These are phyloP conservation scores for Dactylellina haptotyla DNA, from an alignment of 2,329 filamentous ascomycete species.

Conservation along the genomic window DNA sequence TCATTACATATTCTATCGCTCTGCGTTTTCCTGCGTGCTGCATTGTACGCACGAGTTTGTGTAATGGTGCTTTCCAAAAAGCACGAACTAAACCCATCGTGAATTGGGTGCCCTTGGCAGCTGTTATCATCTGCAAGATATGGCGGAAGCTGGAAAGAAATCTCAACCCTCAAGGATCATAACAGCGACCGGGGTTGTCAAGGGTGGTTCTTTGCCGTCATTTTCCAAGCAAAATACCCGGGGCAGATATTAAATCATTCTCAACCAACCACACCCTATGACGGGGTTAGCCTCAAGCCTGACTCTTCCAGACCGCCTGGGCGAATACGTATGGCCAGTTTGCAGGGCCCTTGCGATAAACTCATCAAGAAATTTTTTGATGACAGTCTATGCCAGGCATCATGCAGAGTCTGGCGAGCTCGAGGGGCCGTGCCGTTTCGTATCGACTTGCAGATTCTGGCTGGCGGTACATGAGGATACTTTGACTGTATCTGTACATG, in stretches of 20 bases:
- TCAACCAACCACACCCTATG: constrained; percentile 9
- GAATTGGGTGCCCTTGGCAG: constrained; percentile 26
- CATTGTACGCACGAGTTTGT: constrained; percentile 29
- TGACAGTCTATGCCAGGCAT: constrained; percentile 12
- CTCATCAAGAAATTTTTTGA: background rate
- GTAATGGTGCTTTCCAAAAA: background rate
- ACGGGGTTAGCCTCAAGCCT: background rate
- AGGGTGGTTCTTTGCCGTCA: constrained; percentile 52
- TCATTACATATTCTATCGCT: background rate
- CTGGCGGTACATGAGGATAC: constrained; percentile 38
- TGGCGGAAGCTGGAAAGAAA: constrained; percentile 40
- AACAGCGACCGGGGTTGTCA: constrained; percentile 15
- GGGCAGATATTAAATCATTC: constrained; percentile 31
- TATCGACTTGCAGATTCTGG: constrained; percentile 42
- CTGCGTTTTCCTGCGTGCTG: constrained; percentile 23
- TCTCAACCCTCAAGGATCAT: constrained; percentile 40
- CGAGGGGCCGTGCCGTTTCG: constrained; percentile 52
- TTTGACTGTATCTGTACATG: background rate
- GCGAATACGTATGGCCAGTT: background rate
- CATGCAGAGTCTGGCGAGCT: constrained; percentile 28
- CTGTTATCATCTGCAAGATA: constrained; percentile 54
- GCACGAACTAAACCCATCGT: constrained; percentile 27
- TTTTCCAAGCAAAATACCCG: constrained; percentile 35
- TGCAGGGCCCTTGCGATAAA: background rate
- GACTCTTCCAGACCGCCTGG: constrained; percentile 1